These are phyloP conservation scores for Hyaloscypha finlandica DNA, from an alignment of 495 filamentous ascomycete genomes.

Conservation along the genomic window DNA sequence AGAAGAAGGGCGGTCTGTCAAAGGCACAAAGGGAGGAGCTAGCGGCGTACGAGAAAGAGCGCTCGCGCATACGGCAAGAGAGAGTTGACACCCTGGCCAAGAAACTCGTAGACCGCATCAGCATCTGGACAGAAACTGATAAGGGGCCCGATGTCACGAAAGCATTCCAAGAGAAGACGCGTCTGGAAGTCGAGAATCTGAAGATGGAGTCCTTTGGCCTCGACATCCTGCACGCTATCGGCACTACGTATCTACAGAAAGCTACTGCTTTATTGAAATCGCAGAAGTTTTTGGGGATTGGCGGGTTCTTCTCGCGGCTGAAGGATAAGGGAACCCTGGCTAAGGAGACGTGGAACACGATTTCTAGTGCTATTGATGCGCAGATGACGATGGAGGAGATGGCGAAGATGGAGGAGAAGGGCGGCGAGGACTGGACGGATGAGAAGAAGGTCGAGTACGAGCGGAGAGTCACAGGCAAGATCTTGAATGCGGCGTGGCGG, in stretches of 20 bases:
- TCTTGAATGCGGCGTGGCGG: slow-evolving; percentile 96
- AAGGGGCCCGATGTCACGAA: slow-evolving; percentile 79
- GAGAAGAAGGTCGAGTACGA: slow-evolving; percentile 98
- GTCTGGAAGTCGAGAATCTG: slow-evolving; percentile 94
- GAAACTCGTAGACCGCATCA: slow-evolving; percentile 88
- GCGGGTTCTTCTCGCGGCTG: slow-evolving; percentile 87
- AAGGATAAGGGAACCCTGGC: slow-evolving; percentile 97
- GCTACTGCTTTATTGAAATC: slow-evolving; percentile 85
- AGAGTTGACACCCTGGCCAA: slow-evolving; percentile 79
- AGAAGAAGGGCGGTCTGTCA: slow-evolving; percentile 81
- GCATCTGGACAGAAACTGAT: slow-evolving; percentile 96
- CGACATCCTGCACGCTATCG: slow-evolving; percentile 95
- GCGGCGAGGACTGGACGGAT: slow-evolving; percentile 97
- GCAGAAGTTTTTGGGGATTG: slow-evolving; percentile 95
- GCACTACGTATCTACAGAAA: slow-evolving; percentile 84
- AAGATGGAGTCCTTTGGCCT: slow-evolving; percentile 99
- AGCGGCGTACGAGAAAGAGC: slow-evolving; percentile 83
- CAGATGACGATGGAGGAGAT: slow-evolving; percentile 99
- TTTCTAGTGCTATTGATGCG: slow-evolving; percentile 94
- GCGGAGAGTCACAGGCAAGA: slow-evolving; percentile 93
- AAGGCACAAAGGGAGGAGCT: slow-evolving; percentile 92
- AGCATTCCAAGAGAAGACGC: slow-evolving; percentile 90
- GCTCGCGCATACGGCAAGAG: slow-evolving; percentile 81
- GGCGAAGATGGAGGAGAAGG: slow-evolving; percentile 92
- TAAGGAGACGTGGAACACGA: slow-evolving; percentile 98